phyloP scores from a whole-genome alignment of 768 basidiomycete species.

The Crassisporium funariophilum region DNA sequence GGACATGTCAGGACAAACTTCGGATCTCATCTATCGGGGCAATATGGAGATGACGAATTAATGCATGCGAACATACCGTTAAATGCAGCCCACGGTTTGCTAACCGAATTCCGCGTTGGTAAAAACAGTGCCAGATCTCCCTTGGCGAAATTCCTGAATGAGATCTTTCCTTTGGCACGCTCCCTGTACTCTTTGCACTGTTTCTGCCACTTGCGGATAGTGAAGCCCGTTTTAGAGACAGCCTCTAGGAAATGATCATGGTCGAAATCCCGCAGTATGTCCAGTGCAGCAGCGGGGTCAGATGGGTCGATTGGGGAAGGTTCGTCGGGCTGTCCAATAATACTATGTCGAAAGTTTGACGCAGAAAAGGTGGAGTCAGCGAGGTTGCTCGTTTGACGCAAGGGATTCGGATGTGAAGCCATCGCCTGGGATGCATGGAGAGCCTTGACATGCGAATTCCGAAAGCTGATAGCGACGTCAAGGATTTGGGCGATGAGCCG shows the following conservation, averaged over 20 bases:
- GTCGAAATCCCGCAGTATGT: constrained; percentile 72
- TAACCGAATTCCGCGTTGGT: constrained; percentile 91
- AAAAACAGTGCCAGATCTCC: constrained; percentile 95
- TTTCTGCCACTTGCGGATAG: constrained; percentile 95
- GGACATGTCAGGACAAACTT: constrained; percentile 36
- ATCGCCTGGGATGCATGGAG: constrained; percentile 62
- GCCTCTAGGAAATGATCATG: constrained; percentile 86
- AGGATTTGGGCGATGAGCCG: constrained; percentile 81
- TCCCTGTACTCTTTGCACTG: constrained; percentile 96
- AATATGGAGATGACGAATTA: constrained; percentile 1
- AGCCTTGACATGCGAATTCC: constrained; percentile 75
- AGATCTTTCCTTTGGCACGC: constrained; percentile 94
- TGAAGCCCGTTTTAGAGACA: constrained; percentile 77
- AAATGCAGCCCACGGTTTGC: constrained; percentile 97
- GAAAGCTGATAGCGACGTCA: constrained; percentile 77
- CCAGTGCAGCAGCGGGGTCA: constrained; percentile 70
- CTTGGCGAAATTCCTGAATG: constrained; percentile 93
- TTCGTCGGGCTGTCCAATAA: constrained; percentile 54
- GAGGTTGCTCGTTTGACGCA: constrained; percentile 46
- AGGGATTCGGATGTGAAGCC: constrained; percentile 51
- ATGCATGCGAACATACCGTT: constrained; percentile 69
- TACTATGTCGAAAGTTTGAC: constrained; percentile 52
- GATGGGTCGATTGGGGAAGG: constrained; percentile 79
- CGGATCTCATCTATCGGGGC: constrained; percentile 27
- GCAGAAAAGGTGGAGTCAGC: constrained; percentile 52